phyloP scores from a whole-genome alignment of 2,329 filamentous ascomycete genomes.

The Aphanocladium album region DNA sequence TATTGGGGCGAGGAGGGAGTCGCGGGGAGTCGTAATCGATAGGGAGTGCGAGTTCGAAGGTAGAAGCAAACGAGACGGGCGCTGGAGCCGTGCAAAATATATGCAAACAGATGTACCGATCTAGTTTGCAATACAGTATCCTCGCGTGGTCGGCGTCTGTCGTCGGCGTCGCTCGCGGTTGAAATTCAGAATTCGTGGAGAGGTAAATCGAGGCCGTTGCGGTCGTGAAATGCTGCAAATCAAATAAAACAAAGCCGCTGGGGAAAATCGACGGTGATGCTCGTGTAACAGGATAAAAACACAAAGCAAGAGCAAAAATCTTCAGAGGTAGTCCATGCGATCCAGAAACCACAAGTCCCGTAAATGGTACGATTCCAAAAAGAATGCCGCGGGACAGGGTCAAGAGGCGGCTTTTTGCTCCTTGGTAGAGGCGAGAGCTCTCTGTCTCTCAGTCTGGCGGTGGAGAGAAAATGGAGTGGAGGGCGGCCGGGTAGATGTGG shows the following conservation, averaged over 20 bases:
- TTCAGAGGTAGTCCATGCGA: background rate
- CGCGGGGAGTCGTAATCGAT: background rate
- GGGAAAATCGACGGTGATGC: background rate
- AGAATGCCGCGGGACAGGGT: background rate
- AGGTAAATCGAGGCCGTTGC: slow-evolving; percentile 3
- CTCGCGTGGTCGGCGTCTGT: background rate
- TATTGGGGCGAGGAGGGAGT: slow-evolving; percentile 20
- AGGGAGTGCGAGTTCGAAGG: background rate
- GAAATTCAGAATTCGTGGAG: background rate
- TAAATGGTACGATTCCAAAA: background rate
- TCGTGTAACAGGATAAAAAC: background rate
- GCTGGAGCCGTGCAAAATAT: background rate
- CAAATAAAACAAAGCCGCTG: slow-evolving; percentile 2
- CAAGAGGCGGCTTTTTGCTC: slow-evolving; percentile 7
- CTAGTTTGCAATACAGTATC: background rate
- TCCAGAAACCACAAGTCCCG: background rate
- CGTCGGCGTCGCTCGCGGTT: background rate
- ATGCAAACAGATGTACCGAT: background rate
- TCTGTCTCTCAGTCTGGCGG: slow-evolving; percentile 9
- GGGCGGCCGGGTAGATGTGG: slow-evolving; percentile 13
- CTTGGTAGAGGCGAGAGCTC: background rate
- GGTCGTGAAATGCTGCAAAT: slow-evolving; percentile 8
- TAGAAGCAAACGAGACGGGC: background rate
- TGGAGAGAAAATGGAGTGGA: slow-evolving; percentile 10
- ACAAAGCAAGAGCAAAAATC: background rate